phyloP scores from a whole-genome alignment of 129 eudicot genomes.

The Tagetes patula region DNA sequence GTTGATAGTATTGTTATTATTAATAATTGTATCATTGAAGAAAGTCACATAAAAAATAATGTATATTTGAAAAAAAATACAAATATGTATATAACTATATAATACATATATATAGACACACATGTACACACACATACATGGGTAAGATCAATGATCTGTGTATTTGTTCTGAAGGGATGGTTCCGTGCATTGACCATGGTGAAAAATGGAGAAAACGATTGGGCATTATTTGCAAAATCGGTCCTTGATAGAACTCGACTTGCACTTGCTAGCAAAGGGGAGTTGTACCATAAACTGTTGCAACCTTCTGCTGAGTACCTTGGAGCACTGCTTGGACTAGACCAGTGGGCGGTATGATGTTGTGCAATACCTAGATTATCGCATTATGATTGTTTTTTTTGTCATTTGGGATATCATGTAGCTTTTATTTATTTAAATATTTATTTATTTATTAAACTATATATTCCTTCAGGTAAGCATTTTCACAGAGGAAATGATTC shows the following conservation, averaged over 20 bases:
- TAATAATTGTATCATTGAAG: neutral
- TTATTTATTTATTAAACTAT: neutral
- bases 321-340: conserved; percentile 85
- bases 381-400: neutral
- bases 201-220: conserved; percentile 52
- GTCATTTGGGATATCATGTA: neutral
- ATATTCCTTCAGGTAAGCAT: conserved; percentile 64
- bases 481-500: conserved; percentile 92
- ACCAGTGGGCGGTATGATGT: conserved; percentile 75
- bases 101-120: neutral
- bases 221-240: conserved; percentile 96
- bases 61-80: neutral
- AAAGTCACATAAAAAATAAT: neutral
- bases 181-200: conserved; percentile 63
- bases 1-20: neutral
- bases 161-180: conserved; percentile 71
- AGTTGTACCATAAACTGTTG: conserved; percentile 74
- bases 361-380: conserved; percentile 3
- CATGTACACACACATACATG: neutral
- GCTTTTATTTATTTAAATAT: neutral
- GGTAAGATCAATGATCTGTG: conserved; percentile 12
- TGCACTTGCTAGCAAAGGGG: conserved; percentile 92
- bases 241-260: conserved; percentile 98
- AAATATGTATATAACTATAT: neutral
- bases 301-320: conserved; percentile 99